Base-by-base conservation (phyloP, 257 asterid species). In the Jacaranda copaia region DNA sequence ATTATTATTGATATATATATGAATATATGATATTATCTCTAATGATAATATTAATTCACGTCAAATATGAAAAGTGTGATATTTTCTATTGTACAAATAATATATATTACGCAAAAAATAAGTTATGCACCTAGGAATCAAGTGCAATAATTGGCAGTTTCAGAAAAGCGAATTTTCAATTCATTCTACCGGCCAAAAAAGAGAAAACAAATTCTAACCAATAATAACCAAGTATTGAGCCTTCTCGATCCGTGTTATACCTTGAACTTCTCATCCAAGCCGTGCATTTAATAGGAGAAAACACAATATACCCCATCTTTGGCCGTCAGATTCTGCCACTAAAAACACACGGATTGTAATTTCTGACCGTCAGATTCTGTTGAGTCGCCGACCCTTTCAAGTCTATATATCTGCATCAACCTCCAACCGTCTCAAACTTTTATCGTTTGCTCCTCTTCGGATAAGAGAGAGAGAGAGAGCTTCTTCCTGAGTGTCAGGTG, bases 341-440 rank as follows among this genome's bases (percentile, higher is more conserved):
- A 9, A 51, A 57, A 58, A 78, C 85, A 82, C 89, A 78, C 73
- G 69, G 79, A 83, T 74, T 0, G 6, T 13, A 3, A 83, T 73
- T 88, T 60, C 58, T 66, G 70, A 70, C 96, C 97, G 92, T 92
- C 77, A 35, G 89, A 78, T 82, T 74, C 2, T 25, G 72, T 73
- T 15, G n/a, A 25, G 63, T 46, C 60, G 68, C 57, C 63, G 68
- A 53, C 61, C 73, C 53, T 19, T 70, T 57, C 4, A 71, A 19
- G 4, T 35, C 84, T 81, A 87, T 88, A 90, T 66, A 86, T 89
- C 79, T 0, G 10, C 79, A 35, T 38, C 60, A 35, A 53, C 76
- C 81, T 55, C 42, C 5, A 0, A 0, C 0, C 0, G 0, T 1
- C 39, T 0, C 7, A 20, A 48, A 58, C 59, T 77, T 82, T 79